Evolutionary conservation across 2,329 filamentous ascomycete genomes (phyloP).

Genomic region (Trichoderma pleuroti): DNA sequence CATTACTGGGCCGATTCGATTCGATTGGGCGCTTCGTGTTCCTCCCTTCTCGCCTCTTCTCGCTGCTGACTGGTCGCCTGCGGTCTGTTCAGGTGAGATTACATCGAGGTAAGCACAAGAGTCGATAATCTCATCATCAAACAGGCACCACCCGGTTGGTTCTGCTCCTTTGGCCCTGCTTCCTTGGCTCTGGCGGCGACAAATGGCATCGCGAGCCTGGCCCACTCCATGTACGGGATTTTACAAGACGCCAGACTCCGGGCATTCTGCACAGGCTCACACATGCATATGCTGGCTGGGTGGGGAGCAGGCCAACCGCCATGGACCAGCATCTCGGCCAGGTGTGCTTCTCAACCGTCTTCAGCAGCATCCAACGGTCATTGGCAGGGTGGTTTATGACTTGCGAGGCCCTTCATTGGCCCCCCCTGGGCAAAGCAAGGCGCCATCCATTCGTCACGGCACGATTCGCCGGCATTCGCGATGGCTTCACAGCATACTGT

Average conservation of each 20-base stretch:
- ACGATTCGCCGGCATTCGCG: not conserved
- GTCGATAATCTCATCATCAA: not conserved
- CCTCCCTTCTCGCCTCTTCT: not conserved
- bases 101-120: not conserved
- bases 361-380: not conserved
- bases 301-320: not conserved
- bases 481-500: not conserved
- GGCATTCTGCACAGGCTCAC: not conserved
- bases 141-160: not conserved
- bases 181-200: not conserved
- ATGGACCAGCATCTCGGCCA: conserved; percentile 2
- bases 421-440: not conserved
- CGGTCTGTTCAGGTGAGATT: not conserved
- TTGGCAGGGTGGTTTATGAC: not conserved
- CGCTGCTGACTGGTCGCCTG: not conserved
- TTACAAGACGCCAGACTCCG: not conserved
- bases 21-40: conserved; percentile 8
- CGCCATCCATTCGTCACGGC: not conserved
- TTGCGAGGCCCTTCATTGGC: not conserved
- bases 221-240: not conserved
- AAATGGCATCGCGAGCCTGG: not conserved
- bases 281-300: not conserved
- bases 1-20: not conserved
- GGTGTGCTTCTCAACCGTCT: not conserved
- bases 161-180: too few relatives aligned